Evolutionary conservation across 179 eudicot species (phyloP), one percentile per base, ranked within the genome.

Genomic region (Actinidia arguta): DNA sequence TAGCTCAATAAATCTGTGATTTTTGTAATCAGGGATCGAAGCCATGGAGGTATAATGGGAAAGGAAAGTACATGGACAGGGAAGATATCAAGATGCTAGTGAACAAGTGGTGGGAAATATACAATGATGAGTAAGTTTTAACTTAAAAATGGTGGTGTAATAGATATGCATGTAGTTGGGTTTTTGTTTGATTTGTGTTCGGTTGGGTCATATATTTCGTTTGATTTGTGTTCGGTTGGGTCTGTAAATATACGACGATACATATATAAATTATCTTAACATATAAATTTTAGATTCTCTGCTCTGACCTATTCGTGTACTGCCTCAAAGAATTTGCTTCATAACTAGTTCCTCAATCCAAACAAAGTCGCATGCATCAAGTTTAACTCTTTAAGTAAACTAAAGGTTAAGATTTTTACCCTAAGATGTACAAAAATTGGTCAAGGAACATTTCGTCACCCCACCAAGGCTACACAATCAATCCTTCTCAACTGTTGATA

Each of bases 41-140:
- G 83, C 95, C 97, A 1, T 93, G 97, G 95, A 84, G 94, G 84
- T 92, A 90, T 82, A 91, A 91, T 0, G 95, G 94, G 50, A 66
- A 91, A 62, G 97, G 88, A 82, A 90, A 88, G 88, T 87, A 93
- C 89, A 93, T 93, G 97, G 89, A 91, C n/a, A 83, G 97, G 55
- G 85, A 91, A 52, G 97, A 93, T 79, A 91, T 93, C 17, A 91
- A 90, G 79, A 87, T 89, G 90, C 63, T 93, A 5, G 91, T 92
- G 14, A 83, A 86, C 22, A 93, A 89, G 22, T 93, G 97, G 95
- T 80, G 92, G 78, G 94, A 93, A 36, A 88, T 92, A 39, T 92
- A 90, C 67, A 22, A 92, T 5, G 94, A 93, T 39, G 83, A 84
- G 81, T 74, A 14, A 36, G 50, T 17, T 5, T 66, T 36, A 14